Conservation (phyloP, 768 basidiomycete genomes). For the Austroboletus festivus region DNA sequence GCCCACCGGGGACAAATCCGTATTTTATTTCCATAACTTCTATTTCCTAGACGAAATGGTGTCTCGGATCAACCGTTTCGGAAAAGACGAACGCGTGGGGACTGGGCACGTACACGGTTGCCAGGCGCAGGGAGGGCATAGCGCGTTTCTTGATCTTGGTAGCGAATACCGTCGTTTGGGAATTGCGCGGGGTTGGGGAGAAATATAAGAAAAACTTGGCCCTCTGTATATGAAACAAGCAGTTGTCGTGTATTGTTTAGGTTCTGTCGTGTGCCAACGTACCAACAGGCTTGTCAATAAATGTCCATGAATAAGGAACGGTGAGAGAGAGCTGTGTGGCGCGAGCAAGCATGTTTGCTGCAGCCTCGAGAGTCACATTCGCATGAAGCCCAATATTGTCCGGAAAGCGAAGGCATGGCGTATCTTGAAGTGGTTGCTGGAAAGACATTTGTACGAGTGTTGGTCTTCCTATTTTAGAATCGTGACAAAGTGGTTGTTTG, state of each 20-base stretch:
- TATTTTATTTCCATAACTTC: constrained; percentile 72
- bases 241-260: not conserved
- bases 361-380: constrained; percentile 53
- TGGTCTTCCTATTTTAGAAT: constrained; percentile 15
- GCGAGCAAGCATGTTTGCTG: constrained; percentile 57
- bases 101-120: constrained; percentile 47
- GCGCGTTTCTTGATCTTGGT: constrained; percentile 67
- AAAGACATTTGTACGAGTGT: constrained; percentile 25
- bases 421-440: constrained; percentile 53
- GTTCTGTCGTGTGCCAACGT: constrained; percentile 15
- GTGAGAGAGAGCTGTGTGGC: constrained; percentile 54
- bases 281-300: constrained; percentile 78
- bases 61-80: not conserved
- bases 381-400: constrained; percentile 58
- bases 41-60: constrained; percentile 52
- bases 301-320: constrained; percentile 68
- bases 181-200: constrained; percentile 56
- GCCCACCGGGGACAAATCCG: constrained; percentile 69
- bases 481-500: constrained; percentile 25
- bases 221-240: constrained; percentile 42
- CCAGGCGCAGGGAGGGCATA: constrained; percentile 47
- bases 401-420: constrained; percentile 68
- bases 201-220: constrained; percentile 64
- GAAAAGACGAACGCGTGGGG: not conserved
- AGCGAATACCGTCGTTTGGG: constrained; percentile 76